Evolutionary conservation across 345 rosid genomes (phyloP), one percentile per base, ranked within the genome.

Genomic region (Trapa bicornis): DNA sequence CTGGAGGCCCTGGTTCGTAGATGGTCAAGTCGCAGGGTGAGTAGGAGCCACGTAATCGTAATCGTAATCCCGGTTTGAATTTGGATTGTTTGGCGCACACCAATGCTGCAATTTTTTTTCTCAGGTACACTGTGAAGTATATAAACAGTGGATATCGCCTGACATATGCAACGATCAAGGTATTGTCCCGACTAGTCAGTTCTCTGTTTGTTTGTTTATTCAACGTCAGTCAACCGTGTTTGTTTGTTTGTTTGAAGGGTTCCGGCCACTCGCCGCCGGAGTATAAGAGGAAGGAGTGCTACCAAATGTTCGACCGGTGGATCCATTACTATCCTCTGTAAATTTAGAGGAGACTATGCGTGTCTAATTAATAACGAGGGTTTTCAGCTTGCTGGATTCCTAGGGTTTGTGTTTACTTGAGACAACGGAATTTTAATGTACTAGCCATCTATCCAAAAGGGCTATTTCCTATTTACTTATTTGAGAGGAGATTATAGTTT

Each of bases 1-100:
- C 48, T 80, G 84, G 84, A 73, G 79, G 12, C 81, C 84, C 1
- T 80, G 84, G 84, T 73, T 75, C 0, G 79, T 80, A 32, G 76
- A 77, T 37, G 84, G 84, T 60, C 84, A 80, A 73, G 68, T 67
- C 61, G 79, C 84, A n/a, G 84, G 81, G 84, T 22, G 29, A 22
- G 29, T 22, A 22, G 29, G 29, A 22, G 29, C 0, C 29, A 22
- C 29, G 29, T 22, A 22, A 22, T 22, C 29, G 29, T 22, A 22
- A 22, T 22, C 29, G 29, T 22, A 22, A 22, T 22, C 29, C 29
- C 29, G 29, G 29, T 22, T 22, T 22, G 29, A 22, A 22, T 22
- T 22, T 22, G 29, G 29, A 22, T 22, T 22, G 29, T 22, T 22
- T 22, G 29, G 29, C 29, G 29, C 29, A 22, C 29, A 22, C 29